Percentiles rank a stretch among this genome's conserved stretches.
These are phyloP conservation scores for Eucalyptus caleyi DNA, from an alignment of 345 rosid genomes.

Conservation along the genomic window DNA sequence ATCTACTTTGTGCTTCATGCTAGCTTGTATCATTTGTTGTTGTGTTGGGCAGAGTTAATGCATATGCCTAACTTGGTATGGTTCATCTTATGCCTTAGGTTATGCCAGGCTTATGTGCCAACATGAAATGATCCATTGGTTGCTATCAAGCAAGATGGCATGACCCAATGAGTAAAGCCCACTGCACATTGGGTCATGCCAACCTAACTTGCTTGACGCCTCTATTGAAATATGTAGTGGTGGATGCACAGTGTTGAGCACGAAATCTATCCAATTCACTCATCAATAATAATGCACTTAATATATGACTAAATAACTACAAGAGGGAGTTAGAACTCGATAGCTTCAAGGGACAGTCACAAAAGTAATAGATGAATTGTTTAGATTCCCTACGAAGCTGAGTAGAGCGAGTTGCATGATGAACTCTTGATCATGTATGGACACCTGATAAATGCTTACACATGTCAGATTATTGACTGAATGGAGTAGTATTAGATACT, in stretches of 20 bases:
- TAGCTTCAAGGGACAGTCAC: neutral
- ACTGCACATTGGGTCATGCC: neutral
- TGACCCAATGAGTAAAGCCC: neutral
- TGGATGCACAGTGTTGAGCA: neutral
- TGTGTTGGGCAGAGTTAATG: neutral
- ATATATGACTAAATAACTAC: neutral
- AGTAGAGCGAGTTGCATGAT: neutral
- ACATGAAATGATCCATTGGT: neutral
- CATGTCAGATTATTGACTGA: neutral
- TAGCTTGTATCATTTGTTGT: neutral
- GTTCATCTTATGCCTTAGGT: neutral
- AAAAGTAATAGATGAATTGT: neutral
- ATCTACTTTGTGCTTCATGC: neutral
- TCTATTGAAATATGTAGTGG: neutral
- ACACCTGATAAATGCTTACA: neutral
- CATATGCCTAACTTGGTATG: neutral
- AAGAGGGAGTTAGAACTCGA: neutral
- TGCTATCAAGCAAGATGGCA: neutral
- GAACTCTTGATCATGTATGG: neutral
- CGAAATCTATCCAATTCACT: neutral
- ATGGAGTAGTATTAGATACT: neutral
- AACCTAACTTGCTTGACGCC: neutral
- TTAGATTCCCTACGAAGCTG: neutral
- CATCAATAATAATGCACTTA: neutral
- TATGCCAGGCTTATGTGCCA: neutral